Evolutionary conservation across 2,329 filamentous ascomycete genomes (phyloP), one percentile per base, ranked within the genome.

Genomic region (Aspergillus carbonarius): DNA sequence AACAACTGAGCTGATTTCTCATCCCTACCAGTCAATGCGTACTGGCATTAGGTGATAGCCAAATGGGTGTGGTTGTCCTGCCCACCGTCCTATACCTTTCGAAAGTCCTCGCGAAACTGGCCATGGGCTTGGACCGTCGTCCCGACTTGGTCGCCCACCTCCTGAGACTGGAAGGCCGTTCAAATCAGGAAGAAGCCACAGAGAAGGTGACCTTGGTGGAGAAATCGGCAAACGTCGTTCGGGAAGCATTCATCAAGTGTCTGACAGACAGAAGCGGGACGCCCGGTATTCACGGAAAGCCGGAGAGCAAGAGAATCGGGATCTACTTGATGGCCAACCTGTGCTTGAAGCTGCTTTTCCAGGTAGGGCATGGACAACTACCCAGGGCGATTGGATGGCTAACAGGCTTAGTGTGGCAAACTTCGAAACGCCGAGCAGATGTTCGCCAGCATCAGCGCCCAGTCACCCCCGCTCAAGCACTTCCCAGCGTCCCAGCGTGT

Each of bases 291-390:
- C 74, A 83, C 25, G 86, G 85, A 18, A 85, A 82, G 60, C 91
- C 92, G 0, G 89, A 93, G 67, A 92, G 92, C 55, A 96, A 93
- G 72, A 92, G 93, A 70, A 79, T 89, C 10, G 93, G 91, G 44
- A 92, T 97, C 62, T 97, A 97, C 77, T 87, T 91, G 59, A 92
- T 96, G 76, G 93, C 92, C 60, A 97, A 97, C 70, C 83, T 96
- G 23, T 95, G 92, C 37, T 79, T 97, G 50, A 93, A 93, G 74
- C 85, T 97, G 3, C 82, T 97, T 7, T 96, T 96, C 70, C 90
- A 92, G 65, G 88, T 89, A 79, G 47, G 81, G 15, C 7, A 32
- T 15, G 18, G 5, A 13, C 13, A 23, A 5, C 1, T 23, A 15
- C 12, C 30, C 15, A 17, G 8, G 18, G 13, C 5, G 4, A 15